A percentile compares a stretch with the other conserved stretches of the same genome.
Conservation (phyloP, 2,329 filamentous ascomycete species). For the Tolypocladium inflatum region DNA sequence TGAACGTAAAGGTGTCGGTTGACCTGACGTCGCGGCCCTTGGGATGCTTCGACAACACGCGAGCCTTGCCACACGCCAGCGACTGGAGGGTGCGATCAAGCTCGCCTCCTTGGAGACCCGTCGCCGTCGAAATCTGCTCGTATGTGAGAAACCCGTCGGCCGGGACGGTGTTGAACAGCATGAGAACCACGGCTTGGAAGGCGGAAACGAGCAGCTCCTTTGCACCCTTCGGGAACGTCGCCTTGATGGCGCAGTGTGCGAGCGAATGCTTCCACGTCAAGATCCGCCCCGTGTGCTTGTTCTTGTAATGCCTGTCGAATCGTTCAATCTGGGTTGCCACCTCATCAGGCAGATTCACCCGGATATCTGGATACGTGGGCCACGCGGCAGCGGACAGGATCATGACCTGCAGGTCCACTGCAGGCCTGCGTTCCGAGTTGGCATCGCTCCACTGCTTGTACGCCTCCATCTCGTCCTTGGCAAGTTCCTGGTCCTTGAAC, state of each 20-base stretch:
- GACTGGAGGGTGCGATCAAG: slow-evolving; percentile 89
- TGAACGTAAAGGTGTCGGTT: slow-evolving; percentile 79
- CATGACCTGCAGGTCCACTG: slow-evolving; percentile 65
- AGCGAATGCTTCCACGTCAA: slow-evolving; percentile 88
- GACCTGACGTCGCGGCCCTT: slow-evolving; percentile 70
- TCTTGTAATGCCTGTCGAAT: slow-evolving; percentile 80
- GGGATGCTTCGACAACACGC: slow-evolving; percentile 77
- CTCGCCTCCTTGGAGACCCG: slow-evolving; percentile 66
- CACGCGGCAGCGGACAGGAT: slow-evolving; percentile 87
- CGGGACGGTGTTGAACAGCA: slow-evolving; percentile 72
- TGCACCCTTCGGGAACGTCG: slow-evolving; percentile 64
- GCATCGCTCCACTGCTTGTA: slow-evolving; percentile 63
- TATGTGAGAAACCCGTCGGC: slow-evolving; percentile 60
- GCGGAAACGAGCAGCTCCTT: slow-evolving; percentile 89
- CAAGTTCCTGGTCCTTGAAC: slow-evolving; percentile 97
- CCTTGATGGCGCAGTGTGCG: slow-evolving; percentile 81
- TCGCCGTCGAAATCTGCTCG: slow-evolving; percentile 62
- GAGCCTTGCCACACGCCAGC: slow-evolving; percentile 80
- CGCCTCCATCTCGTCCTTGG: slow-evolving; percentile 82
- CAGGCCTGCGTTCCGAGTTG: slow-evolving; percentile 35
- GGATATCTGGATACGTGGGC: slow-evolving; percentile 76
- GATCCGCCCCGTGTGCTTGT: slow-evolving; percentile 79
- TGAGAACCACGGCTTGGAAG: slow-evolving; percentile 83
- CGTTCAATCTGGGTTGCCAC: slow-evolving; percentile 68
- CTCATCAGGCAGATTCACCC: slow-evolving; percentile 63